A percentile compares a stretch with the other conserved stretches of the same genome.
These are phyloP conservation scores for Amanita muscaria DNA, from an alignment of 768 basidiomycete species.

Conservation along the genomic window DNA sequence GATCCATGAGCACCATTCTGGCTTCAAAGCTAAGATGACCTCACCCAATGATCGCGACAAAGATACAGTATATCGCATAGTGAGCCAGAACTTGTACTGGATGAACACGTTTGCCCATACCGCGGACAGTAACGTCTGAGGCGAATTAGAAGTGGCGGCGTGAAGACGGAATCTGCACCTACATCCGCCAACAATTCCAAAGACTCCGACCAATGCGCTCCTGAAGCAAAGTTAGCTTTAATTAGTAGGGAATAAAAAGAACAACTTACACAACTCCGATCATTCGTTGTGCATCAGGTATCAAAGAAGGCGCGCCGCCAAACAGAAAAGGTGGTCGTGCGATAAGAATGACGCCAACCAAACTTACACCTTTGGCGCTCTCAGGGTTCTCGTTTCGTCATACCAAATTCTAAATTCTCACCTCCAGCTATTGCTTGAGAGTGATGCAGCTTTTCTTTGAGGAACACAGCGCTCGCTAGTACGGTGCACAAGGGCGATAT, in stretches of 20 bases:
- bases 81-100: too few species aligned
- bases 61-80: too few species aligned
- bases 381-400: neutral
- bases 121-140: too few species aligned
- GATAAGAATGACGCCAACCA: slow-evolving; percentile 73
- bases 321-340: slow-evolving; percentile 74
- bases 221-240: too few species aligned
- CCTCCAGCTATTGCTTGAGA: slow-evolving; percentile 45
- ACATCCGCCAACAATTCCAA: neutral
- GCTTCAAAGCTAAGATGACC: too few species aligned
- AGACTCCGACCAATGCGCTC: neutral
- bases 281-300: slow-evolving; percentile 30
- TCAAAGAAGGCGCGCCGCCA: slow-evolving; percentile 21
- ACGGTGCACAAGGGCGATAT: slow-evolving; percentile 59
- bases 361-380: slow-evolving; percentile 43
- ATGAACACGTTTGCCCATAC: too few species aligned
- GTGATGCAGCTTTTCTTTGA: slow-evolving; percentile 50
- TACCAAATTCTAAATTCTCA: slow-evolving; percentile 15
- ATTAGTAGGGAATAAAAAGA: too few species aligned
- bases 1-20: too few species aligned
- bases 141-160: too few species aligned
- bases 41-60: too few species aligned
- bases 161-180: neutral
- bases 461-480: slow-evolving; percentile 48
- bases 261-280: slow-evolving; percentile 46